Conservation (phyloP, 192 early-diverging fungal genomes). For the Coemansia sp. region DNA sequence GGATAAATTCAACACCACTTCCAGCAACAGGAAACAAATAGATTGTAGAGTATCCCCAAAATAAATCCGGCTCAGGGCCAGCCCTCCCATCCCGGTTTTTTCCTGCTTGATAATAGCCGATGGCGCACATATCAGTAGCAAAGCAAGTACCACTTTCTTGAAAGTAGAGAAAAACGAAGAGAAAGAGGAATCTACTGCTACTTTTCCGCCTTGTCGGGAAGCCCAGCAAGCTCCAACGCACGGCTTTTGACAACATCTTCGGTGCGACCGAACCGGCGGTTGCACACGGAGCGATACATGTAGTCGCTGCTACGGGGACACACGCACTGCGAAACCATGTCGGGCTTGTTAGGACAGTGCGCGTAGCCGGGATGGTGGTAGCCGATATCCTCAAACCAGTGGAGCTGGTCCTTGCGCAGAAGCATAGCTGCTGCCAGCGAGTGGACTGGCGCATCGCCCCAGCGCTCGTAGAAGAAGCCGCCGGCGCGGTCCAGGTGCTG, state of each 20-base stretch:
- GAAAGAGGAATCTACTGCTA: not conserved
- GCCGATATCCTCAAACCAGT: slow-evolving; percentile 74
- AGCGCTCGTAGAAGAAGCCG: slow-evolving; percentile 76
- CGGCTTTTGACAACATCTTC: slow-evolving; percentile 32
- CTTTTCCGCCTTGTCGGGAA: slow-evolving; percentile 24
- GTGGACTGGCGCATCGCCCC: slow-evolving; percentile 68
- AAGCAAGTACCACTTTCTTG: too few species aligned
- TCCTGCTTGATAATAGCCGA: too few species aligned
- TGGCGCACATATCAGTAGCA: too few species aligned
- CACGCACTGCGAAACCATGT: slow-evolving; percentile 30
- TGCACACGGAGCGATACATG: slow-evolving; percentile 39
- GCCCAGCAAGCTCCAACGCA: slow-evolving; percentile 27
- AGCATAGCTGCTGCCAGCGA: slow-evolving; percentile 65
- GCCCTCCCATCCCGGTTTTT: too few species aligned
- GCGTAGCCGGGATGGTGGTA: slow-evolving; percentile 62
- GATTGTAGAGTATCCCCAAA: too few species aligned
- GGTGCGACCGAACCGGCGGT: slow-evolving; percentile 27
- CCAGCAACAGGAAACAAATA: too few species aligned
- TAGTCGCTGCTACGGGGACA: slow-evolving; percentile 13
- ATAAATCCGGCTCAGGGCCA: too few species aligned
- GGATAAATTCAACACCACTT: too few species aligned
- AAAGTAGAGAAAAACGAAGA: not conserved
- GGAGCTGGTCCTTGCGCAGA: slow-evolving; percentile 63
- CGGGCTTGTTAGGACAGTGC: slow-evolving; percentile 68
- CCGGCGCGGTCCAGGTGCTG: slow-evolving; percentile 70